These are phyloP conservation scores for Solanum ossicruentum DNA, from an alignment of 257 asterid species.

Conservation along the genomic window DNA sequence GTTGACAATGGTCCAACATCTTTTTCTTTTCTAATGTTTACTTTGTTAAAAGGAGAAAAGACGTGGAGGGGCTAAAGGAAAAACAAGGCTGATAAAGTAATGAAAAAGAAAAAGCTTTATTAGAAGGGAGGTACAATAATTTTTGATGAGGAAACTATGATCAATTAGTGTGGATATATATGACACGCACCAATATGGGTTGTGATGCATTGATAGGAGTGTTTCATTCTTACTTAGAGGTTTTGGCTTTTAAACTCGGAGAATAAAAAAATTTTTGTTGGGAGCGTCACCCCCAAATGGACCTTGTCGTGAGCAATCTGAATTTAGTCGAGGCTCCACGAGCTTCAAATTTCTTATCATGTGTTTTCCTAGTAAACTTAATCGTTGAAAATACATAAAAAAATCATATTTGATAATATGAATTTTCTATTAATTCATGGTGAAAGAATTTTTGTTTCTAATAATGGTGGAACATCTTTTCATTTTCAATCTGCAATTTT, in stretches of 20 bases:
- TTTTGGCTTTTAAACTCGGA: no score
- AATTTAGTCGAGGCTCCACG: no score
- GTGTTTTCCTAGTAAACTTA: not conserved
- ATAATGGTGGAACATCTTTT: not conserved
- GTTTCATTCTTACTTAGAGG: no score
- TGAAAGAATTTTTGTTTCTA: not conserved
- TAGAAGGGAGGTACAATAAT: constrained; percentile 21
- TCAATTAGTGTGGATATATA: not conserved
- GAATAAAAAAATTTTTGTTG: no score
- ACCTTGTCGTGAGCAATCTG: rapidly evolving
- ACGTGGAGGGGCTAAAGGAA: not conserved
- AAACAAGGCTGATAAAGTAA: not conserved
- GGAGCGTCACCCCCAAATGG: no score
- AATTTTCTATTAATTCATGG: not conserved
- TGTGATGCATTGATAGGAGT: no score
- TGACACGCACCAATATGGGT: no score
- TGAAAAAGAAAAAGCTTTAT: constrained; percentile 2
- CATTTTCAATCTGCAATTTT: not conserved
- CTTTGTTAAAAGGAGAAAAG: not conserved
- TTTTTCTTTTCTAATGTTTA: not conserved
- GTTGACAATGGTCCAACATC: not conserved
- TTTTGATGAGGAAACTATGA: not conserved
- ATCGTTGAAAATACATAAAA: not conserved
- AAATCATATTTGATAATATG: not conserved
- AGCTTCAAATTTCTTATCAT: no score